These are phyloP conservation scores for Sporothrix humicola DNA, from an alignment of 2,329 filamentous ascomycete species.

Conservation along the genomic window DNA sequence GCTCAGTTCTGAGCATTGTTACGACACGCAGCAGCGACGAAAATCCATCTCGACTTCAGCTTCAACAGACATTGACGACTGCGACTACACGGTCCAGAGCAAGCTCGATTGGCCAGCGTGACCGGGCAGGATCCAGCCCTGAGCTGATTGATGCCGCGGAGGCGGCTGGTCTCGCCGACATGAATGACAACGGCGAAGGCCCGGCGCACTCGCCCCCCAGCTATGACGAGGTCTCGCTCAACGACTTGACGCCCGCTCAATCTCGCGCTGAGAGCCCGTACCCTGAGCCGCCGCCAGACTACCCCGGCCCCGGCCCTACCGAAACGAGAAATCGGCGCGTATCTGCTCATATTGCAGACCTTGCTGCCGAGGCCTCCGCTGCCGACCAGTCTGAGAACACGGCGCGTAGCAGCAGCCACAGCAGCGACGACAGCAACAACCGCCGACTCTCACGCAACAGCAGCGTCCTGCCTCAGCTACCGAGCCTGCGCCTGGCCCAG, in stretches of 20 bases:
- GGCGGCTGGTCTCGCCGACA: constrained; percentile 15
- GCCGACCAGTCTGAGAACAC: constrained; percentile 20
- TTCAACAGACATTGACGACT: constrained; percentile 28
- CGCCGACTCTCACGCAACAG: constrained; percentile 45
- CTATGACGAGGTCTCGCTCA: constrained; percentile 52
- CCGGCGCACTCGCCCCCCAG: constrained; percentile 56
- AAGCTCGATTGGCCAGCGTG: constrained; percentile 42
- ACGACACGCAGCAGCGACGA: constrained; percentile 44
- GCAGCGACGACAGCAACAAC: constrained; percentile 26
- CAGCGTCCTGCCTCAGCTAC: constrained; percentile 53
- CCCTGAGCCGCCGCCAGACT: constrained; percentile 58
- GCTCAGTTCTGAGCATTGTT: constrained; percentile 61
- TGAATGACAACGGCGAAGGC: constrained; percentile 49
- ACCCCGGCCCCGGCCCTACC: constrained; percentile 42
- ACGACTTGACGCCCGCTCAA: constrained; percentile 42
- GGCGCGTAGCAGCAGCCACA: constrained; percentile 11
- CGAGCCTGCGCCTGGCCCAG: constrained; percentile 56
- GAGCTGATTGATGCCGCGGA: constrained; percentile 55
- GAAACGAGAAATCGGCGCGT: constrained; percentile 44
- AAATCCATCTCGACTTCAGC: constrained; percentile 32
- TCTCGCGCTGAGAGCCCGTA: constrained; percentile 50
- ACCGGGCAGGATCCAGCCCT: constrained; percentile 58
- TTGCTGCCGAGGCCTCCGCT: constrained; percentile 38
- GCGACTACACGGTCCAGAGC: constrained; percentile 47
- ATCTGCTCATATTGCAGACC: constrained; percentile 45